These are phyloP conservation scores for Moringa oleifera DNA, from an alignment of 345 rosid genomes.

Conservation along the genomic window DNA sequence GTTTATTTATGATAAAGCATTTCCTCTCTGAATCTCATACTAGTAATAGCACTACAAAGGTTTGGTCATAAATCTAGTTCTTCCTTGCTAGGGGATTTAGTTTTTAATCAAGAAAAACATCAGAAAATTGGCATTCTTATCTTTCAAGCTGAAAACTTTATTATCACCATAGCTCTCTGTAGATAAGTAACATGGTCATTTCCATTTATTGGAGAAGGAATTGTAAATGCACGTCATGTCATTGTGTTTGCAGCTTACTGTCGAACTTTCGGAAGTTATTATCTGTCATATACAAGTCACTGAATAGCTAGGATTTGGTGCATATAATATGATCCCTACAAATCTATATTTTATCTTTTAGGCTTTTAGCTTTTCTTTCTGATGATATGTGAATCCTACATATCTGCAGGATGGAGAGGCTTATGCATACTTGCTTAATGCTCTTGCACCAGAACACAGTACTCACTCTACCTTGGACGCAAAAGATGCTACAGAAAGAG, in stretches of 20 bases:
- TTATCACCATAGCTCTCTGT: not conserved
- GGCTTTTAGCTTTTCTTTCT: constrained; percentile 9
- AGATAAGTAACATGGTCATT: too few species aligned
- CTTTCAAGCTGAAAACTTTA: too few species aligned
- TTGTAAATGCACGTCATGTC: not conserved
- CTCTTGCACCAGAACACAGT: constrained; percentile 90
- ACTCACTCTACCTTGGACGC: constrained; percentile 40
- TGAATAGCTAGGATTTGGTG: not conserved
- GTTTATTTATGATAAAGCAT: constrained; percentile 8
- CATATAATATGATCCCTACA: too few species aligned
- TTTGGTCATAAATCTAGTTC: constrained; percentile 2
- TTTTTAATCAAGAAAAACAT: too few species aligned
- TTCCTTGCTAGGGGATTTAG: not conserved
- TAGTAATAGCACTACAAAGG: constrained; percentile 1
- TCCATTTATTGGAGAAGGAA: not conserved
- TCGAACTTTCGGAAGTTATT: not conserved
- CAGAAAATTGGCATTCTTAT: too few species aligned
- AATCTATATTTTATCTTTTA: not conserved
- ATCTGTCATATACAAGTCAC: not conserved
- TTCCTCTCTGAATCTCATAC: constrained; percentile 3
- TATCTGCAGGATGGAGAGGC: constrained; percentile 90
- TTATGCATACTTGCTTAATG: constrained; percentile 84
- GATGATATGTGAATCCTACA: constrained; percentile 17
- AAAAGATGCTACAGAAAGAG: constrained; percentile 70
- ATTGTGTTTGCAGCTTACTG: not conserved